Base-by-base conservation (phyloP, 495 filamentous ascomycete genomes). In the Penicillium parvum region DNA sequence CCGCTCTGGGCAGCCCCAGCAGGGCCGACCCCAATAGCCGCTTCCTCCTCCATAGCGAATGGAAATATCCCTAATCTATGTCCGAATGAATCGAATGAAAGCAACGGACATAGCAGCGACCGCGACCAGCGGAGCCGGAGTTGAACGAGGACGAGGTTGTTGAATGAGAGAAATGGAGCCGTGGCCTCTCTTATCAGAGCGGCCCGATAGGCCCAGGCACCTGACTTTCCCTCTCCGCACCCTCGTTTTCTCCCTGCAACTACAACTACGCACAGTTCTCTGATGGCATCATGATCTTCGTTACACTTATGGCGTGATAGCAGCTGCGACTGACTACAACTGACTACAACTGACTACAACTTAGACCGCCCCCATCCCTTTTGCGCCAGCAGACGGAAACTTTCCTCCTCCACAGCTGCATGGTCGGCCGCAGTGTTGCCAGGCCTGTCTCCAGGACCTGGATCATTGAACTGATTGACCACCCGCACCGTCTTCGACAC, bases 391-490 rank as follows among this genome's bases (percentile, higher is more conserved):
- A 73, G 57, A 19, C 46, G 58, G 53, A 66, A 74, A 19, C 71
- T 72, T 47, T 78, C 76, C 20, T 68, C 58, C 36, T 70, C 61
- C 16, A 64, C 55, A 1, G 47, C 37, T 25, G 39, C 51, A 45
- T 61, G 52, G 36, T 71, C 65, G 33, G 72, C 70, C 11, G 65
- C 72, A 20, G 69, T 74, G 48, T 69, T 72, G 3, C 77, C 77
- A 12, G 62, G 58, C 17, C 61, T 47, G 32, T 57, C 61, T 6
- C 52, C 62, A 4, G 81, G 80, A 0, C 82, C 83, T 4, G 78
- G 74, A 59, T 85, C 81, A 47, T 76, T 74, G 27, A 73, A 74
- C 19, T 61, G 57, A 41, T 53, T 58, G 7, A 85, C 81, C 10
- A 57, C 55, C 25, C 82, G 65, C 28, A 75, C 71, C 7, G 63